Base-by-base conservation (phyloP, 208 protist species). In the Trypanosoma scelopori region DNA sequence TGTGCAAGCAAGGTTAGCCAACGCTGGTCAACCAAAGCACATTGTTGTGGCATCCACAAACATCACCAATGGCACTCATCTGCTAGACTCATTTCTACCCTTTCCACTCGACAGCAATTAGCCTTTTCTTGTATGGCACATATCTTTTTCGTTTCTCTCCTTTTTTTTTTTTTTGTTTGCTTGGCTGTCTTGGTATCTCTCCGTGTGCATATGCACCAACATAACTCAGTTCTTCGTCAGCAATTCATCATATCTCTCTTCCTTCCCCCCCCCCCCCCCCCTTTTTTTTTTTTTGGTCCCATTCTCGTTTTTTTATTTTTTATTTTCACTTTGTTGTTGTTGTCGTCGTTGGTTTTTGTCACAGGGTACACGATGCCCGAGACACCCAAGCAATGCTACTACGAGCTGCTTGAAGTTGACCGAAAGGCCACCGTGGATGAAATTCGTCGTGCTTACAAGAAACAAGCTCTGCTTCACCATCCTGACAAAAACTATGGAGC, bases 401-500 rank as follows among this genome's bases (percentile, higher is more conserved):
- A 96, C 64, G 90, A 96, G 69, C 82, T 96, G 43, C 75, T 96
- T 50, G 83, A 84, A 30, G 65, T 96, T 35, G 83, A 91, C 20
- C 70, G 83, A 25, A 91, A 86, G 59, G 87, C 90, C 7, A 86
- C 87, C 5, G 57, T 69, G 32, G 87, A 96, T 27, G 87, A 96
- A 58, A 89, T 96, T 43, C 82, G 87, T 27, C 67, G 59, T 25
- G 90, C 93, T 18, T 96, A 97, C 80, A 93, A 93, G 65, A 88
- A 89, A 52, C 81, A 86, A 55, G 88, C 89, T 15, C 76, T 94
- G 15, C 58, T 88, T 56, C 92, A 93, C 45, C 93, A 97, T 71
- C 93, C 93, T 16, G 93, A 97, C 67, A 85, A 86, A 42, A 97
- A 97, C 77, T 92, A 87, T 61, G 85, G 81, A 28, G 90, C 92